Evolutionary conservation across 1,139 yeast species (phyloP), one percentile per base, ranked within the genome.

Genomic region (Lodderomyces metapsilosis): DNA sequence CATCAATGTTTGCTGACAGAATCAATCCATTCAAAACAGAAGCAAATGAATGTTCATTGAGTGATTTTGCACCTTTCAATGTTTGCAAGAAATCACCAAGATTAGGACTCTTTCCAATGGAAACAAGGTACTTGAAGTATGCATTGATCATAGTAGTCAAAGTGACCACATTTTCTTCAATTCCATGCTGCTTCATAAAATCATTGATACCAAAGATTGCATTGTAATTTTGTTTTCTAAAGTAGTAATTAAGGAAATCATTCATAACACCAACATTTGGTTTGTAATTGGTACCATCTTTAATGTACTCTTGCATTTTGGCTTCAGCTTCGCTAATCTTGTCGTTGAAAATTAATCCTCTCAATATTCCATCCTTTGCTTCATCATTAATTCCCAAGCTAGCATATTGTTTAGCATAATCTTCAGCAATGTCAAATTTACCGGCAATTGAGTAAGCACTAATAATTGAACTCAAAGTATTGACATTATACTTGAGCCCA

Each of bases 91-190:
- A 59, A 2, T 58, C 59, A 13, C 62, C 62, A 8, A 66, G 62
- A 30, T 70, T 59, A 3, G 83, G 76, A n/a, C 62, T 58, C 41
- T 67, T 57, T 10, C 82, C 80, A 41, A 62, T 69, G 8, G 66
- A 62, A 34, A 66, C 64, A 37, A 74, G 66, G 30, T 66, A 51
- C 56, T 78, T 80, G 62, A 83, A 71, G 50, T 76, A 69, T 41
- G 74, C 61, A 54, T 83, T 82, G 42, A 84, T 71, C 25, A 84
- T 62, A 31, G 76, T 75, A n/a, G 91, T 76, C 58, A 80, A 79
- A 1, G 92, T 83, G 12, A 80, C 81, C 39, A 80, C 71, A 55
- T 82, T 88, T 22, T 84, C 86, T 27, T 68, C 57, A 28, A 83
- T 62, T n/a, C 68, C 62, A 28, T 66, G 43, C 24, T 52, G 50